These are phyloP conservation scores for Dendrobium chrysotoxum DNA, from an alignment of 106 monocot species.

Conservation along the genomic window DNA sequence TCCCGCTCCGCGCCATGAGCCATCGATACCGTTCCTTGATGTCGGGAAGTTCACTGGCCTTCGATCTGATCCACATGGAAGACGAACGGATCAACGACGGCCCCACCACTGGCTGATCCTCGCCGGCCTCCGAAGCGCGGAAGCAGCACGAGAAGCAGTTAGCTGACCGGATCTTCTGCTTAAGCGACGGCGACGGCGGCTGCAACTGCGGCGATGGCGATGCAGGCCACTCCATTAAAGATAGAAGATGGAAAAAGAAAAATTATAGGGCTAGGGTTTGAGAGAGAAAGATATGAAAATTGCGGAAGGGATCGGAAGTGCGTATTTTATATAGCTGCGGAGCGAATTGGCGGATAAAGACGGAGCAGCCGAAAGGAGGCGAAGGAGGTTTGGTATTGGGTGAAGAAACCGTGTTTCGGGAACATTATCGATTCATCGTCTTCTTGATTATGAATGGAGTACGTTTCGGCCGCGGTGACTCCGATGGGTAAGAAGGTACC, in stretches of 20 bases:
- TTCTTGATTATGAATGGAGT: too few species aligned
- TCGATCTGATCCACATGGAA: conserved; percentile 37
- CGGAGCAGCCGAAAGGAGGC: neutral
- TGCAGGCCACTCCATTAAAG: neutral
- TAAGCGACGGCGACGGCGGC: conserved; percentile 7
- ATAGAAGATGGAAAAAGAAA: neutral
- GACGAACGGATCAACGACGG: conserved; percentile 41
- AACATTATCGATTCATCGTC: neutral
- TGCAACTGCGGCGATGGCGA: neutral
- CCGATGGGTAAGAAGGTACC: too few species aligned
- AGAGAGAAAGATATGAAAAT: neutral
- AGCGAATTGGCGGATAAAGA: neutral
- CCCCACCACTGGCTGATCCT: neutral
- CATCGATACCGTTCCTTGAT: conserved; percentile 25
- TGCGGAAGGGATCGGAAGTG: neutral
- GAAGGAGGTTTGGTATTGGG: neutral
- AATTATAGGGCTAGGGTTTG: neutral
- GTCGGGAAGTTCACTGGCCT: conserved; percentile 35
- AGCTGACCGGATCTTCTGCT: conserved; percentile 25
- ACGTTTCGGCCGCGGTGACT: too few species aligned
- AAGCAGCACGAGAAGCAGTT: conserved; percentile 61
- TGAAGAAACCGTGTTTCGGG: neutral
- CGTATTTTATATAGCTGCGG: neutral
- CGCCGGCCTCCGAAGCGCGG: conserved; percentile 4
- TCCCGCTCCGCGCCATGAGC: conserved; percentile 12